A percentile compares a stretch with the other conserved stretches of the same genome.
Evolutionary conservation across 2,329 filamentous ascomycete genomes (phyloP).

Genomic region (Xylaria sp.): DNA sequence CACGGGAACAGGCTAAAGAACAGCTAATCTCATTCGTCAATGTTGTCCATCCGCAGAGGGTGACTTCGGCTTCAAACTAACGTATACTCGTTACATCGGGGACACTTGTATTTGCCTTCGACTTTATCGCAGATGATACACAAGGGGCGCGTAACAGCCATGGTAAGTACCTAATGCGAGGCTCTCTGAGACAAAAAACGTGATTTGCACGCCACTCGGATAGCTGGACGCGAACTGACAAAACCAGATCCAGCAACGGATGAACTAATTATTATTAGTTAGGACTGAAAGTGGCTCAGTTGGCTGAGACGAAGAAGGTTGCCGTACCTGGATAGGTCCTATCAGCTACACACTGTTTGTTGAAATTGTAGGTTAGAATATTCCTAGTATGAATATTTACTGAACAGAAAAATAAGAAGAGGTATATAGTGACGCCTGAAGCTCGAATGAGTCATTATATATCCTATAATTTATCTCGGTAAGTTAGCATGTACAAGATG

Average conservation of each 20-base stretch:
- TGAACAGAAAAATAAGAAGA: background rate
- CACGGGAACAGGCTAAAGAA: conserved; percentile 62
- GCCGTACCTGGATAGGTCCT: background rate
- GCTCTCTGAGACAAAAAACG: background rate
- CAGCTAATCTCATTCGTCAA: conserved; percentile 50
- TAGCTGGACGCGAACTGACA: background rate
- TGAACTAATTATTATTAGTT: background rate
- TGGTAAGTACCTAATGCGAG: conserved; percentile 23
- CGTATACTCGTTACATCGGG: conserved; percentile 64
- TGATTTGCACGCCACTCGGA: background rate
- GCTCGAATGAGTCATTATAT: background rate
- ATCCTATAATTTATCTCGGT: background rate
- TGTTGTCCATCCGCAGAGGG: background rate
- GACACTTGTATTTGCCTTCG: conserved; percentile 66
- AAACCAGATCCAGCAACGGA: background rate
- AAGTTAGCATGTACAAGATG: background rate
- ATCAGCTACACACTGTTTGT: background rate
- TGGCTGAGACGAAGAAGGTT: background rate
- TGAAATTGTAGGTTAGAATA: background rate
- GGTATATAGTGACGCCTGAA: background rate
- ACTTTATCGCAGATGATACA: conserved; percentile 61
- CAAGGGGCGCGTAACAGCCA: conserved; percentile 35
- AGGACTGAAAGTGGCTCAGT: background rate
- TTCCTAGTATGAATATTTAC: background rate
- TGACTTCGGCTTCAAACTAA: conserved; percentile 45